Conservation (phyloP, 2,329 filamentous ascomycete genomes). For the Colletotrichum sojae region DNA sequence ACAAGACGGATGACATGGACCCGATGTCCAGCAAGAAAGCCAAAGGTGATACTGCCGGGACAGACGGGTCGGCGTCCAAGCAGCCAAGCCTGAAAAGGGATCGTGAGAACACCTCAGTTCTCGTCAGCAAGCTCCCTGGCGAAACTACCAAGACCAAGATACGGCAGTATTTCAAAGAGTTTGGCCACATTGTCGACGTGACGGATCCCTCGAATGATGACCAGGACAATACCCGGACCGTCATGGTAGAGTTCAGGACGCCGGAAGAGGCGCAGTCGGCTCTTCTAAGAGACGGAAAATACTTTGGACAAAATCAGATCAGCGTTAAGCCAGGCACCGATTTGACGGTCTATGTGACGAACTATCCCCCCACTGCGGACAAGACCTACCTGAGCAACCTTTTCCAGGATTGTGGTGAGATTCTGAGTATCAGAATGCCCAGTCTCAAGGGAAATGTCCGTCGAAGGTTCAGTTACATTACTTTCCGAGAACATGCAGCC, state of each 20-base stretch:
- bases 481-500: constrained; percentile 80
- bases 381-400: constrained; percentile 77
- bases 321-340: constrained; percentile 81
- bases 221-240: constrained; percentile 66
- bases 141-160: constrained; percentile 80
- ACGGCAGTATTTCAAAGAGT: constrained; percentile 92
- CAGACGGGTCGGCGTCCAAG: constrained; percentile 51
- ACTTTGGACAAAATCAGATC: constrained; percentile 80
- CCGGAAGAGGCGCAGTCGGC: constrained; percentile 87
- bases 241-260: constrained; percentile 87
- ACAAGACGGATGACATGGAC: constrained; percentile 63
- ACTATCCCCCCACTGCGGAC: constrained; percentile 85
- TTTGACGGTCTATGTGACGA: constrained; percentile 89
- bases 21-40: constrained; percentile 77
- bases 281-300: constrained; percentile 84
- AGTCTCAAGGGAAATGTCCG: constrained; percentile 91
- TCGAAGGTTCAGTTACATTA: constrained; percentile 95
- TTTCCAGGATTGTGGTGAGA: constrained; percentile 83
- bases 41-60: constrained; percentile 60
- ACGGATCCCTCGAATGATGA: constrained; percentile 71
- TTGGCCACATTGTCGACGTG: constrained; percentile 86
- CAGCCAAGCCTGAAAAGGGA: constrained; percentile 76
- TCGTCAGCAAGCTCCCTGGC: constrained; percentile 82
- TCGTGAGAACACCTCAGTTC: constrained; percentile 89
- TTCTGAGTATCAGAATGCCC: constrained; percentile 89